phyloP scores from a whole-genome alignment of 192 early-diverging fungal genomes.

The Podila clonocystis region DNA sequence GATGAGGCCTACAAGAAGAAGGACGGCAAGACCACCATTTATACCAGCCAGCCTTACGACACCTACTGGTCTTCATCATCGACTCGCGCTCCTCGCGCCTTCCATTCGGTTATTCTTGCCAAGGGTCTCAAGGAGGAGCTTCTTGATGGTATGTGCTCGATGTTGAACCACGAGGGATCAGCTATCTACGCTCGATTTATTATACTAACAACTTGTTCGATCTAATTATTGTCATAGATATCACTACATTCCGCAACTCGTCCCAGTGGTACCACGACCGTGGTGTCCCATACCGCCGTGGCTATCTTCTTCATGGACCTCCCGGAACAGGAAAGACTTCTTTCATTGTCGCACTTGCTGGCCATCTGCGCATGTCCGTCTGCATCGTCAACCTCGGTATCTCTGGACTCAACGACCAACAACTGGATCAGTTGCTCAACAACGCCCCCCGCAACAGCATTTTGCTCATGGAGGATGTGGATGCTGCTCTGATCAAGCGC shows the following conservation, averaged over 20 bases:
- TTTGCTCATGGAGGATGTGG: slow-evolving; percentile 67
- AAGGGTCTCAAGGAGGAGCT: slow-evolving; percentile 58
- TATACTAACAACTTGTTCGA: neutral
- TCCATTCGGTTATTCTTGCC: slow-evolving; percentile 59
- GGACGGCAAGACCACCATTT: slow-evolving; percentile 51
- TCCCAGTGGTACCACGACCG: slow-evolving; percentile 58
- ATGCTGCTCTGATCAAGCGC: slow-evolving; percentile 35
- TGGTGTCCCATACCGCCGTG: slow-evolving; percentile 64
- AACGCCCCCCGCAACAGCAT: slow-evolving; percentile 57
- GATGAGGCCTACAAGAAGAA: slow-evolving; percentile 50
- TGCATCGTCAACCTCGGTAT: slow-evolving; percentile 60
- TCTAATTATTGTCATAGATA: slow-evolving; percentile 34
- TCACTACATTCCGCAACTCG: slow-evolving; percentile 53
- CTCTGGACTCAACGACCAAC: slow-evolving; percentile 54
- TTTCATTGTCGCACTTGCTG: slow-evolving; percentile 62
- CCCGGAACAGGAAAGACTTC: slow-evolving; percentile 67
- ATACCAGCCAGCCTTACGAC: slow-evolving; percentile 47
- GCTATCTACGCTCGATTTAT: neutral
- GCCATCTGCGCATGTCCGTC: slow-evolving; percentile 60
- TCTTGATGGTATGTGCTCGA: slow-evolving; percentile 32
- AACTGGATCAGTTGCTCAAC: slow-evolving; percentile 52
- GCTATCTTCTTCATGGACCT: slow-evolving; percentile 63
- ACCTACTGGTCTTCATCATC: slow-evolving; percentile 44
- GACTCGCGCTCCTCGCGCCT: slow-evolving; percentile 50
- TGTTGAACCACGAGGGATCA: neutral